These are phyloP conservation scores for Alternaria panax DNA, from an alignment of 2,329 filamentous ascomycete species.

Conservation along the genomic window DNA sequence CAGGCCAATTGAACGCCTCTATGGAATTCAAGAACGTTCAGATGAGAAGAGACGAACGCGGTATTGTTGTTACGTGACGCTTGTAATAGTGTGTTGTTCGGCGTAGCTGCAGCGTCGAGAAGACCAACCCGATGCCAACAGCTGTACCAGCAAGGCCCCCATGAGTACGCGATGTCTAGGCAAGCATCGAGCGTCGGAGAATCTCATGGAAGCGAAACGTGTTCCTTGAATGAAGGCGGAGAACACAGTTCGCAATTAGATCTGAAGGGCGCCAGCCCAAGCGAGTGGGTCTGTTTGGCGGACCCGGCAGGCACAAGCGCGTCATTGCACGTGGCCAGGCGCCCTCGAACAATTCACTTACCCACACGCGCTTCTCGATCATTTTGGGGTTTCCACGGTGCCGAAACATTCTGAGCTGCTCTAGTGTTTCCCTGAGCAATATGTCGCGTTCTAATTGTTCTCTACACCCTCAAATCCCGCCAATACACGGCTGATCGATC, in stretches of 20 bases:
- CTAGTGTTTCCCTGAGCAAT: background rate
- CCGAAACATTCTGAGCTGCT: background rate
- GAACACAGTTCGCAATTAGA: constrained; percentile 22
- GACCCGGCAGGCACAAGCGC: constrained; percentile 13
- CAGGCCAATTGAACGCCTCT: background rate
- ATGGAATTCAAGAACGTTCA: background rate
- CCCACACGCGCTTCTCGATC: constrained; percentile 15
- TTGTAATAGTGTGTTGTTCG: constrained; percentile 20
- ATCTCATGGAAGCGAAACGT: constrained; percentile 43
- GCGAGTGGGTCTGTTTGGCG: constrained; percentile 23
- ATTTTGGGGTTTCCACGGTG: constrained; percentile 5
- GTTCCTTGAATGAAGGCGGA: constrained; percentile 29
- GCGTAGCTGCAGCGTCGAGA: constrained; percentile 28
- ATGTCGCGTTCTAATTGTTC: constrained; percentile 7
- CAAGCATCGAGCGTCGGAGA: constrained; percentile 41
- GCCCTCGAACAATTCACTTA: constrained; percentile 31
- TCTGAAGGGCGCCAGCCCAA: constrained; percentile 37
- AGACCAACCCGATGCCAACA: constrained; percentile 32
- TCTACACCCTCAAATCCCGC: background rate
- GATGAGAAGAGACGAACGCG: constrained; percentile 5
- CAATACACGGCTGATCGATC: constrained; percentile 4
- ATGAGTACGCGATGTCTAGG: constrained; percentile 31
- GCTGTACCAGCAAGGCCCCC: constrained; percentile 28
- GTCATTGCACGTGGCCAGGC: constrained; percentile 27
- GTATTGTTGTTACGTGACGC: constrained; percentile 11